Base-by-base conservation (phyloP, 1,284 basidiomycete genomes). In the Grifola frondosa region DNA sequence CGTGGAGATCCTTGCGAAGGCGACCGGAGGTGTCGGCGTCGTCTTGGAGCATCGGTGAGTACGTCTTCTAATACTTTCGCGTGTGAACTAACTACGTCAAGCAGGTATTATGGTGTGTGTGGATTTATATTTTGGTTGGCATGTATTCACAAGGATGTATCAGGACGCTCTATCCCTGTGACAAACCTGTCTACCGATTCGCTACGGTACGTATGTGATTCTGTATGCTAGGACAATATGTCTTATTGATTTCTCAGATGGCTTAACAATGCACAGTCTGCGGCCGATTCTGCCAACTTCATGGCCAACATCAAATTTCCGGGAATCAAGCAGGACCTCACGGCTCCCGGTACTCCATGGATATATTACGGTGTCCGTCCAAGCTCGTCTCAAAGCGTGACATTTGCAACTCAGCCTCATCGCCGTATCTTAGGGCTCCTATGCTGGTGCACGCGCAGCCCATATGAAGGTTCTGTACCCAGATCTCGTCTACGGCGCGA, bases 241-340 rank as follows among this genome's bases (percentile, higher is more conserved):
- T 28, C 26, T 10, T 10, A n/a, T 28, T 10, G n/a, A 10, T 10
- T 28, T 4, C 9, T 43, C 40, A 84, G 87, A 23, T 94, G 88
- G 80, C 73, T 98, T 38, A 91, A 85, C 62, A 97, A 97, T 51
- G 84, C 79, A 17, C 94, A 97, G 64, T 77, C 92, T 1, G 80
- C 91, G 1, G 86, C 91, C n/a, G 96, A 99, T 68, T 91, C 88
- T 35, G 93, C 92, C 1, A 79, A 88, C 63, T 97, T 98, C 61
- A 92, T 97, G 75, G 71, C 77, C 6, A 78, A 85, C 46, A 81
- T 97, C 59, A 75, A 84, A 53, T 86, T 95, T 43, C 66, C 76
- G 1, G 85, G 85, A 0, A 78, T 95, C 20, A 69, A 81, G 4
- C 79, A 87, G 46, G 75, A 86, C 49, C 57, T 91, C 44, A 83